Evolutionary conservation across 1,284 basidiomycete genomes (phyloP).

Genomic region (Phylloporus sp.): DNA sequence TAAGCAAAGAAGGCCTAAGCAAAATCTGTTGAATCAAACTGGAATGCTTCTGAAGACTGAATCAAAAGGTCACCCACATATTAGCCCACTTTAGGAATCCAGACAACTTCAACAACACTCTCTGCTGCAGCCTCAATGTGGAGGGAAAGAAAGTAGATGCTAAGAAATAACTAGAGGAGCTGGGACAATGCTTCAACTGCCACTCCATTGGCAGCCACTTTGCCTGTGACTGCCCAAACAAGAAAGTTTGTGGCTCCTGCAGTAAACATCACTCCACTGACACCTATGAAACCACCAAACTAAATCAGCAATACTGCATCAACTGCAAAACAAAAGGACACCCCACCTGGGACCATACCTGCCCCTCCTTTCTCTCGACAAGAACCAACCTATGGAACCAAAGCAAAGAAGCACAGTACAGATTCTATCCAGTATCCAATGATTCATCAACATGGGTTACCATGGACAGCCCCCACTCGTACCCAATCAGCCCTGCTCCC

Average conservation of each 20-base stretch:
- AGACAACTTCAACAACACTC: too few relatives aligned
- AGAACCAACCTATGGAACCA: not conserved
- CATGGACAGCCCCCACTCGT: not conserved
- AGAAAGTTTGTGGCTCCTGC: not conserved
- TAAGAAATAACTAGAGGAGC: too few relatives aligned
- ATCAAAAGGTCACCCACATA: too few relatives aligned
- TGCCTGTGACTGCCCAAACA: not conserved
- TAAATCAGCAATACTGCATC: not conserved
- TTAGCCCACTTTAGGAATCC: too few relatives aligned
- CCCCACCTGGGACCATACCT: not conserved
- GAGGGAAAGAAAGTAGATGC: too few relatives aligned
- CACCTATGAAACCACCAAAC: not conserved
- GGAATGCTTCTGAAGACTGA: too few relatives aligned
- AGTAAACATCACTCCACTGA: not conserved
- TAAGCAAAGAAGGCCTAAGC: too few relatives aligned
- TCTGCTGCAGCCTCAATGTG: too few relatives aligned
- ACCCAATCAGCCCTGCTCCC: too few relatives aligned
- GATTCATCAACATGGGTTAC: too few relatives aligned
- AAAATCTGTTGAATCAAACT: too few relatives aligned
- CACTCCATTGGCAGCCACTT: not conserved
- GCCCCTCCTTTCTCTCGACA: not conserved
- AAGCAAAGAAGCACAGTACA: not conserved
- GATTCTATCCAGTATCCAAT: not conserved
- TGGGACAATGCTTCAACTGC: too few relatives aligned
- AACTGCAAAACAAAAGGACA: not conserved